Conservation (phyloP, 345 rosid genomes). For the Euphorbia tirucalli region DNA sequence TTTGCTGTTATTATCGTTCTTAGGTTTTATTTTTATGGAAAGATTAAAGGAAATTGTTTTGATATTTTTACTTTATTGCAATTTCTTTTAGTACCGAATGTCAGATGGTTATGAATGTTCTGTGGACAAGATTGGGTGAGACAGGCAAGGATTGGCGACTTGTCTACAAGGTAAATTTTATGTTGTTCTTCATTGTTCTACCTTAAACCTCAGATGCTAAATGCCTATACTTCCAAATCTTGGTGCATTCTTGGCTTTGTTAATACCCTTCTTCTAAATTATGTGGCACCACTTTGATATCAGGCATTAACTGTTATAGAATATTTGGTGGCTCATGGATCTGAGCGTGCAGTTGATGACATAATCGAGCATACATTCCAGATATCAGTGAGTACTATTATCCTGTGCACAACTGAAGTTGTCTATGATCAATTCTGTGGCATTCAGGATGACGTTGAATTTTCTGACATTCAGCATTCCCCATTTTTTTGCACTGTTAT, state of each 20-base stretch:
- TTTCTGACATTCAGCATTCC: constrained; percentile 20
- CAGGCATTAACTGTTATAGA: constrained; percentile 95
- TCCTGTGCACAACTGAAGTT: constrained; percentile 13
- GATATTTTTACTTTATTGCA: constrained; percentile 18
- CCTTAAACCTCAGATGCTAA: neutral
- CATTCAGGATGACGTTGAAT: constrained; percentile 13
- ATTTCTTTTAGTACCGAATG: constrained; percentile 71
- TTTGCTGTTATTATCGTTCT: constrained; percentile 7
- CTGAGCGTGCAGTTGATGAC: constrained; percentile 98
- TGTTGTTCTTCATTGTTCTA: constrained; percentile 8
- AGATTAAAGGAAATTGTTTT: constrained; percentile 6
- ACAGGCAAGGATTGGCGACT: constrained; percentile 97
- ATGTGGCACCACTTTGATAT: constrained; percentile 15
- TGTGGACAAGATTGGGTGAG: constrained; percentile 87
- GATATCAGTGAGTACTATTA: constrained; percentile 68
- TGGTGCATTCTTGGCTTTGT: constrained; percentile 13
- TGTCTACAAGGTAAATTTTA: constrained; percentile 75
- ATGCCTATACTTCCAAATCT: neutral
- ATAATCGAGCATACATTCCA: constrained; percentile 94
- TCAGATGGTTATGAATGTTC: constrained; percentile 90
- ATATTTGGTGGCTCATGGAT: constrained; percentile 90
- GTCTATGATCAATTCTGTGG: neutral
- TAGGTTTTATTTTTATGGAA: neutral
- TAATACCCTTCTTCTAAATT: neutral
- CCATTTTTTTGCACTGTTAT: constrained; percentile 27